phyloP scores from a whole-genome alignment of 306 rosid genomes.

The Ceratonia siliqua region DNA sequence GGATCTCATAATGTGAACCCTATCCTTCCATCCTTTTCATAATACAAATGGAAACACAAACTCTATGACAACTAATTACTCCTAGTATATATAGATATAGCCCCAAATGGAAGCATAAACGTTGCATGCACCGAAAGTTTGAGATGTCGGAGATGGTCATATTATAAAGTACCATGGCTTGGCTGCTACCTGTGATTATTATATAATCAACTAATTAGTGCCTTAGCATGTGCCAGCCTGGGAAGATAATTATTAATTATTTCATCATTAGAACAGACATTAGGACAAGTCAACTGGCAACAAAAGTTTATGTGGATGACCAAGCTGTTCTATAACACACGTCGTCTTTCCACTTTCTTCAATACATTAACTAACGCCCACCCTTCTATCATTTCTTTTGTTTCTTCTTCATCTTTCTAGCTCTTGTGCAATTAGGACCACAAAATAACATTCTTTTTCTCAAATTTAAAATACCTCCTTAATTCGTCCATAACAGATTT shows the following conservation, averaged over 20 bases:
- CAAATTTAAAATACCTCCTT: not conserved
- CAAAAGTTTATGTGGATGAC: not conserved
- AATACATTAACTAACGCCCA: not conserved
- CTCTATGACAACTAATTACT: not conserved
- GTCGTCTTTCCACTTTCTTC: not conserved
- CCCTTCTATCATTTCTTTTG: no score
- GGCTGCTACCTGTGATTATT: not conserved
- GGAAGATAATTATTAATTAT: not conserved
- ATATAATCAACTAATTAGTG: not conserved
- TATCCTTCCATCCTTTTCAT: not conserved
- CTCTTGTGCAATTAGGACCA: no score
- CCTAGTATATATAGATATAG: no score
- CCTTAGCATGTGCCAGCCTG: constrained; percentile 9
- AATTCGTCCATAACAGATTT: no score
- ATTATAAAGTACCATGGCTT: not conserved
- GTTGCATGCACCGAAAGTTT: constrained; percentile 40
- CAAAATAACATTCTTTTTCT: no score
- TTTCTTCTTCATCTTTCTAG: no score
- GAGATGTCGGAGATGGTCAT: not conserved
- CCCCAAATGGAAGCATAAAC: constrained; percentile 11
- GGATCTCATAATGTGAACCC: constrained; percentile 3
- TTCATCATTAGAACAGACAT: not conserved
- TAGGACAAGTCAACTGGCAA: not conserved
- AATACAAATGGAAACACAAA: not conserved
- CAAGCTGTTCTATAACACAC: not conserved